Conservation (phyloP, 2,329 filamentous ascomycete genomes). For the Phialophora chinensis region DNA sequence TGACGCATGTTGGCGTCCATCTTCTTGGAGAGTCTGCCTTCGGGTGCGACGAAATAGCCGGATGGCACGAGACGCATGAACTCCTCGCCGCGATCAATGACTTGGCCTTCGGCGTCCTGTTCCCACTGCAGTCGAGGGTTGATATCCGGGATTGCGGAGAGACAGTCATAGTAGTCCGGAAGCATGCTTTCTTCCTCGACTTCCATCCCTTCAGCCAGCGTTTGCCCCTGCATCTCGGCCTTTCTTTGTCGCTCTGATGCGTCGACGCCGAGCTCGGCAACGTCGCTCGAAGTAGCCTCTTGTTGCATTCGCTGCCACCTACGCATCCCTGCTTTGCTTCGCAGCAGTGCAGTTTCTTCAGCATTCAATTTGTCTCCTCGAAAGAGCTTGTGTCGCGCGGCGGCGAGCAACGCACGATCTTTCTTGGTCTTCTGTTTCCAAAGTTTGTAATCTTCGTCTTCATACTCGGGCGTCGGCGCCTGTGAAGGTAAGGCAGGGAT, state of each 20-base stretch:
- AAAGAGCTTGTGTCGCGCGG: slow-evolving; percentile 85
- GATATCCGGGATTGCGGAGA: slow-evolving; percentile 85
- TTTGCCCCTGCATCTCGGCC: slow-evolving; percentile 65
- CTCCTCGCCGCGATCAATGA: slow-evolving; percentile 86
- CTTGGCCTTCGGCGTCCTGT: slow-evolving; percentile 85
- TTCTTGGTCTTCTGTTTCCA: slow-evolving; percentile 99
- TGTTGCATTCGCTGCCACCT: slow-evolving; percentile 82
- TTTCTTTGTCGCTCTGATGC: slow-evolving; percentile 41
- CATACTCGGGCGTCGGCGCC: slow-evolving; percentile 78
- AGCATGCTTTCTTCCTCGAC: slow-evolving; percentile 82
- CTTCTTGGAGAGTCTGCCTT: slow-evolving; percentile 74
- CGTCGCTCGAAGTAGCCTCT: slow-evolving; percentile 61
- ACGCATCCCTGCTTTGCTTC: slow-evolving; percentile 87
- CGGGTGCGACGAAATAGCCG: slow-evolving; percentile 76
- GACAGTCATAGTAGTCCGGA: slow-evolving; percentile 91
- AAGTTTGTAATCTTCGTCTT: slow-evolving; percentile 89
- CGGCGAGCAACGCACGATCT: slow-evolving; percentile 83
- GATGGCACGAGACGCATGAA: slow-evolving; percentile 77
- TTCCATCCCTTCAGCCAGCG: slow-evolving; percentile 92
- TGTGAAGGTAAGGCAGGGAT: slow-evolving; percentile 68
- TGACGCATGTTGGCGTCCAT: slow-evolving; percentile 91
- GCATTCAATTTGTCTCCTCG: slow-evolving; percentile 80
- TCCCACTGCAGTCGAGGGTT: slow-evolving; percentile 80
- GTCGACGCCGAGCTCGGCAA: slow-evolving; percentile 51
- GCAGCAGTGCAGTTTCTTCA: slow-evolving; percentile 84